A percentile compares a stretch with the other conserved stretches of the same genome.
Conservation (phyloP, 306 rosid species). For the Medicago ruthenica region DNA sequence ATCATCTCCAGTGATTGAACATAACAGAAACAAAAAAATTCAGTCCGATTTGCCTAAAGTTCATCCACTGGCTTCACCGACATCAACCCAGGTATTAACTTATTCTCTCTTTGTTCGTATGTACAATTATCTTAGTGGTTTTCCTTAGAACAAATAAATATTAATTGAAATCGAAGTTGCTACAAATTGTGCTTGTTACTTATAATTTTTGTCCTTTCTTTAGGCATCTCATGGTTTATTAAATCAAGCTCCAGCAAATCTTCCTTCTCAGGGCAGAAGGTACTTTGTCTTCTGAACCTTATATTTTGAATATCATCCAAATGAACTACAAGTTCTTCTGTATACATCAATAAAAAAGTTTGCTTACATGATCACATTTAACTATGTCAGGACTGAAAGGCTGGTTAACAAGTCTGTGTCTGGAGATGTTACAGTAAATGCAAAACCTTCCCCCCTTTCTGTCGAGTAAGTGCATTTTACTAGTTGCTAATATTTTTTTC, state of each 20-base stretch:
- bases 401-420: slow-evolving; percentile 44
- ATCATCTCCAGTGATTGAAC: slow-evolving; percentile 44
- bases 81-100: slow-evolving; percentile 55
- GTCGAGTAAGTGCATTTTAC: too few relatives aligned
- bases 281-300: slow-evolving; percentile 45
- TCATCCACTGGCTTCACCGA: slow-evolving; percentile 37
- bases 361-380: slow-evolving; percentile 34
- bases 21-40: slow-evolving; percentile 45
- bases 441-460: too few relatives aligned
- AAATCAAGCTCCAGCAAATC: slow-evolving; percentile 55
- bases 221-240: slow-evolving; percentile 60
- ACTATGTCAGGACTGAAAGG: slow-evolving; percentile 51
- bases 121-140: neutral
- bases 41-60: slow-evolving; percentile 43
- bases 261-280: slow-evolving; percentile 61
- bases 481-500: too few relatives aligned
- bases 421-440: slow-evolving; percentile 48
- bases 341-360: slow-evolving; percentile 23
- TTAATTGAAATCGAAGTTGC: neutral
- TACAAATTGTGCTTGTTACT: slow-evolving; percentile 25
- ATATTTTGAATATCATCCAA: neutral
- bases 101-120: neutral
- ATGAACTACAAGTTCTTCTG: slow-evolving; percentile 33
- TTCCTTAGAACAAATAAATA: neutral
- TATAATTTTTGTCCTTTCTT: neutral